Base-by-base conservation (phyloP, 73 alveolate species). In the Halteria grandinella region DNA sequence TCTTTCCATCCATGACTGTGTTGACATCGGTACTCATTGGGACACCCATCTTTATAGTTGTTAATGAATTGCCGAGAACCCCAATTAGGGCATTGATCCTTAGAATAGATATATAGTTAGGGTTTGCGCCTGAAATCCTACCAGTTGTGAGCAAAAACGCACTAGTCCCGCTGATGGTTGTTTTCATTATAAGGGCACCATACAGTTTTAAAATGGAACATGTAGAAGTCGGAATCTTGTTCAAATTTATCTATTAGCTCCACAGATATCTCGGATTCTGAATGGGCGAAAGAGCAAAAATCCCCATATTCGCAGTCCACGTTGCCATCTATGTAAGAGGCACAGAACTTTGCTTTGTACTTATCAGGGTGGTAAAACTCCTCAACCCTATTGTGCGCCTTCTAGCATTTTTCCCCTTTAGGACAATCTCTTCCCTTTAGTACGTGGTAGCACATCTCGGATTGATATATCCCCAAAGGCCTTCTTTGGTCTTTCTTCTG, bases 1-100 rank as follows among this genome's bases (percentile, higher is more conserved):
- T 92, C 98, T 55, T 92, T 92, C 98, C 98, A 92, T 0, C 98
- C 98, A 70, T 92, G 98, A 60, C 92, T 69, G 47, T 72, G 53
- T 7, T 20, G n/a, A 74, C 98, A 92, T 14, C 49, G 40, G 37
- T 60, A 62, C 48, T 75, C 86, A 59, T 90, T 93, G n/a, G 72
- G 53, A 55, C 98, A 92, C 25, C 97, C 97, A 31, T 91, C 85
- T 23, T 79, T 79, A 66, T 85, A 91, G 25, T 62, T 40, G 23
- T 52, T 33, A 0, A 88, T 58, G 44, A 31, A 34, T 2, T 49
- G 32, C 33, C 76, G 17, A 49, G 80, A 69, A 1, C 83, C 83
- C 91, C 91, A 88, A 23, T 73, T 64, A 11, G 73, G 51, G 58
- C 95, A 88, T 27, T 84, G 55, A 10, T 72, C 90, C 23, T 84